Evolutionary conservation across 306 rosid species (phyloP).

Genomic region (Dryas alaskensis): DNA sequence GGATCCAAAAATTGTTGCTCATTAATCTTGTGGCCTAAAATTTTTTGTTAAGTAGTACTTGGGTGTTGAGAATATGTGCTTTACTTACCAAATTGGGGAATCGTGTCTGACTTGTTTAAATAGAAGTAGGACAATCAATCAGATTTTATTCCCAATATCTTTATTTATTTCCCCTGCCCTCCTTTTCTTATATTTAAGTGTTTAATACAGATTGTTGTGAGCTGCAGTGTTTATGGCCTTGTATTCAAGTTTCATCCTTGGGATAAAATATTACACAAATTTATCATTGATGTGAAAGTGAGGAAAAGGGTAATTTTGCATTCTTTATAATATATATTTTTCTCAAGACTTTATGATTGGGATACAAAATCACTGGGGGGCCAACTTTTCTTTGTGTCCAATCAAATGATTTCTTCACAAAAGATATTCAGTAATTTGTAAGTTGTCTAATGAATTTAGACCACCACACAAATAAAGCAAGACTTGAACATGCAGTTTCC

Average conservation of each 20-base stretch:
- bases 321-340: not conserved
- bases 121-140: conserved; percentile 15
- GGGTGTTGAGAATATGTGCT: conserved; percentile 44
- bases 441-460: conserved; percentile 31
- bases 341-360: not conserved
- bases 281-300: not conserved
- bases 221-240: not conserved
- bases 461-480: conserved; percentile 25
- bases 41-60: not conserved
- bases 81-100: conserved; percentile 39
- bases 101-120: conserved; percentile 27
- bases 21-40: not conserved
- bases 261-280: not conserved
- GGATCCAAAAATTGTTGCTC: conserved; percentile 1
- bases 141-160: conserved; percentile 29
- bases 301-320: not conserved
- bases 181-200: not conserved
- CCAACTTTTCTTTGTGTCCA: conserved; percentile 31
- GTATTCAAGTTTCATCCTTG: not conserved
- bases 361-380: conserved; percentile 8
- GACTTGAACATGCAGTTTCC: conserved; percentile 21
- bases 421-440: conserved; percentile 20
- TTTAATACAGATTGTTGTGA: not conserved
- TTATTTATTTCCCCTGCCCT: not conserved
- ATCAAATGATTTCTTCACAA: conserved; percentile 33